These are phyloP conservation scores for Lactarius hengduanensis DNA, from an alignment of 768 basidiomycete species.

Conservation along the genomic window DNA sequence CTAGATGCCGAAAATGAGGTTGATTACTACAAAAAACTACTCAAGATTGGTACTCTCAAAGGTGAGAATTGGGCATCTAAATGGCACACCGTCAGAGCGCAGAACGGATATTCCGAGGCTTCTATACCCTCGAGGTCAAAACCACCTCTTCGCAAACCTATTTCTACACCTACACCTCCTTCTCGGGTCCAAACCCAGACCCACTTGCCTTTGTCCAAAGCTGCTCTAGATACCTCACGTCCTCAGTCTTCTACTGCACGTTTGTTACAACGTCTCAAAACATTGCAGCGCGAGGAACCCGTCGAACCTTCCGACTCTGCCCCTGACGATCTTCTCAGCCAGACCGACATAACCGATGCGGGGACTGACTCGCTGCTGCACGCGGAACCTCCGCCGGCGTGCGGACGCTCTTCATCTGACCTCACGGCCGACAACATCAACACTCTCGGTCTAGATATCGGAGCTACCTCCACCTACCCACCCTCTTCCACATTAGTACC, in stretches of 20 bases:
- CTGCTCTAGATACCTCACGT: constrained; percentile 1
- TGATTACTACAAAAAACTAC: constrained; percentile 74
- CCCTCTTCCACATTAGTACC: constrained; percentile 19
- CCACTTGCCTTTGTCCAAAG: constrained; percentile 7
- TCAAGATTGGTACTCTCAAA: constrained; percentile 80
- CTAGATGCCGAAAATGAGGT: constrained; percentile 78
- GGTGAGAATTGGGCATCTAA: constrained; percentile 80
- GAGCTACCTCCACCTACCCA: constrained; percentile 19
- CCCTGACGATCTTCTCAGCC: constrained; percentile 20
- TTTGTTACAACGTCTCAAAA: constrained; percentile 24
- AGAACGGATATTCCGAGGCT: constrained; percentile 43
- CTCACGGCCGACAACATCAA: constrained; percentile 31
- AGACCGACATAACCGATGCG: constrained; percentile 14
- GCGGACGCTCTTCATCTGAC: constrained; percentile 11
- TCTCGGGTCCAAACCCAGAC: background rate
- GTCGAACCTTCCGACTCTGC: constrained; percentile 13
- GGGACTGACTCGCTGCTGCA: constrained; percentile 15
- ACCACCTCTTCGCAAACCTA: constrained; percentile 14
- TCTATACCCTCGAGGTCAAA: constrained; percentile 15
- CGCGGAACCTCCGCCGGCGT: background rate
- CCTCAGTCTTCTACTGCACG: constrained; percentile 24
- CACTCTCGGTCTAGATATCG: constrained; percentile 35
- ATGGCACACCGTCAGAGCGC: constrained; percentile 69
- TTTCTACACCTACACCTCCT: background rate
- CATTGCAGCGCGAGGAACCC: constrained; percentile 17